Evolutionary conservation across 208 protist species (phyloP).

Genomic region (Leishmania tarentolae): DNA sequence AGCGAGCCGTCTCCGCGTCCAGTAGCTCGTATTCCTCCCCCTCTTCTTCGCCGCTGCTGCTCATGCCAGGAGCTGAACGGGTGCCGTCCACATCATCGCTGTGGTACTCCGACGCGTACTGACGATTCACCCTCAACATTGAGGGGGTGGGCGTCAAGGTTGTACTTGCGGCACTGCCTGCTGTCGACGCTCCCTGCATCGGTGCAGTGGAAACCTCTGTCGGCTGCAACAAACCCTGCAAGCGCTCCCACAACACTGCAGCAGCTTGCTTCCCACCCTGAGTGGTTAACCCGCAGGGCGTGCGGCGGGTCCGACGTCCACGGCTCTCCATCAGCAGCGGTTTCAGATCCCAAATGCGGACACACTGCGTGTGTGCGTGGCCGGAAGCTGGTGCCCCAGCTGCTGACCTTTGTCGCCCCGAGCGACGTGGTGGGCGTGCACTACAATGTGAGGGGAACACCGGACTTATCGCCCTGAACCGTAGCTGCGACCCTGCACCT

Average conservation of each 20-base stretch:
- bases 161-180: not conserved
- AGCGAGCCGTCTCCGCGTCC: slow-evolving; percentile 47
- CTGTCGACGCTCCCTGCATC: not conserved
- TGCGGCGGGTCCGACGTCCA: slow-evolving; percentile 25
- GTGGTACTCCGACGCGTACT: not conserved
- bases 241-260: slow-evolving; percentile 42
- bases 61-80: not conserved
- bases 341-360: slow-evolving; percentile 71
- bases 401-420: slow-evolving; percentile 11
- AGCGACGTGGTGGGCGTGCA: slow-evolving; percentile 19
- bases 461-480: slow-evolving; percentile 7
- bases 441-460: slow-evolving; percentile 14
- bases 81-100: slow-evolving; percentile 18
- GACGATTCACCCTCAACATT: not conserved
- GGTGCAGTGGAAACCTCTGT: slow-evolving; percentile 10
- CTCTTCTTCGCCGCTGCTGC: slow-evolving; percentile 27
- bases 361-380: slow-evolving; percentile 43
- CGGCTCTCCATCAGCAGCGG: slow-evolving; percentile 61
- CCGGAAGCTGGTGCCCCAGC: slow-evolving; percentile 15
- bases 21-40: slow-evolving; percentile 34
- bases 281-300: slow-evolving; percentile 19
- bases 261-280: slow-evolving; percentile 30
- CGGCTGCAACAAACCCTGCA: slow-evolving; percentile 42
- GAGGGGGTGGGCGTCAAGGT: not conserved
- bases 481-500: not conserved